These are phyloP conservation scores for Exophiala phaeomuriformis DNA, from an alignment of 2,329 filamentous ascomycete genomes.

Conservation along the genomic window DNA sequence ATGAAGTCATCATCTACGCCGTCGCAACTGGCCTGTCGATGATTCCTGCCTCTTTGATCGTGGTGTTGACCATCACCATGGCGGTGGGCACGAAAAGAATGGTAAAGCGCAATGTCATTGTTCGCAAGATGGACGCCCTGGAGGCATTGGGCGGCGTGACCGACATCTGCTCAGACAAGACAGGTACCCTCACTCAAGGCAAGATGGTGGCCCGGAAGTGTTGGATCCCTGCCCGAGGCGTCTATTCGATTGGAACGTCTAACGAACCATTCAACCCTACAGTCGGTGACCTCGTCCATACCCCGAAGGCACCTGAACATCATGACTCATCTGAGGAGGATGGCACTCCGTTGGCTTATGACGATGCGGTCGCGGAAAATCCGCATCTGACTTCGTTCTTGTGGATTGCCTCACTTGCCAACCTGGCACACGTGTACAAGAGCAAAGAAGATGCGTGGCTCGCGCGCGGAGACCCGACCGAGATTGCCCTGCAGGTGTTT, in stretches of 20 bases:
- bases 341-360: no score
- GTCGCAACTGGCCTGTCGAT: conserved; percentile 54
- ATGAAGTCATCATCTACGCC: conserved; percentile 54
- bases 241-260: conserved; percentile 47
- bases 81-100: conserved; percentile 50
- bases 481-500: conserved; percentile 61
- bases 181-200: conserved; percentile 48
- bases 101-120: conserved; percentile 47
- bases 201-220: conserved; percentile 56
- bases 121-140: conserved; percentile 48
- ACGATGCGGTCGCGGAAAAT: no score
- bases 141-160: conserved; percentile 53
- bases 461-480: conserved; percentile 57
- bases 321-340: no score
- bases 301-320: conserved; percentile 34
- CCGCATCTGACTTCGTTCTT: conserved; percentile 46
- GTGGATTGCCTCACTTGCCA: conserved; percentile 49
- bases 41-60: conserved; percentile 57
- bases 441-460: conserved; percentile 44
- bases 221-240: conserved; percentile 49
- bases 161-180: conserved; percentile 54
- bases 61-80: conserved; percentile 56
- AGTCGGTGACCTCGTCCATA: conserved; percentile 41
- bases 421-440: conserved; percentile 46
- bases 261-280: conserved; percentile 51